Conservation (phyloP, 305 asterid species). For the Ajuga reptans region DNA sequence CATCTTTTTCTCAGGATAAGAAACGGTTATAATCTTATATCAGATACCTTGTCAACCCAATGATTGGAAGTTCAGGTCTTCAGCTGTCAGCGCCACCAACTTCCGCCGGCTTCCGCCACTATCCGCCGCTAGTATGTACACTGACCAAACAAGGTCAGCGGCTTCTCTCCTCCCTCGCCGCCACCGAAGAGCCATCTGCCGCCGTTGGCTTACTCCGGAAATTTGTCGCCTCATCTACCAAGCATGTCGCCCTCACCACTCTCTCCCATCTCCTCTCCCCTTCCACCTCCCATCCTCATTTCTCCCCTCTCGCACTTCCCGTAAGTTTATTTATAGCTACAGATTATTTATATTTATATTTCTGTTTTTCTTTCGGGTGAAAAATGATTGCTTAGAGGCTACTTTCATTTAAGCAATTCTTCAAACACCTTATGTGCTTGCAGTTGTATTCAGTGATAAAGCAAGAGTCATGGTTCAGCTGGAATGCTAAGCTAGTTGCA, state of each 20-base stretch:
- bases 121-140: slow-evolving; percentile 25
- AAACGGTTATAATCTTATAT: not conserved
- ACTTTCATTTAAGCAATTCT: not conserved
- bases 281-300: slow-evolving; percentile 37
- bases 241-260: slow-evolving; percentile 62
- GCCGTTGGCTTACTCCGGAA: slow-evolving; percentile 48
- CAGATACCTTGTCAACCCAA: slow-evolving; percentile 14
- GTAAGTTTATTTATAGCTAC: slow-evolving; percentile 33
- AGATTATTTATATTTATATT: not conserved
- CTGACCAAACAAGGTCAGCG: slow-evolving; percentile 75
- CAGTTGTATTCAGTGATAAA: slow-evolving; percentile 60
- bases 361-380: not conserved
- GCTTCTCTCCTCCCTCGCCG: slow-evolving; percentile 49
- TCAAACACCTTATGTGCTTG: slow-evolving; percentile 22
- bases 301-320: slow-evolving; percentile 54
- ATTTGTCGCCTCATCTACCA: slow-evolving; percentile 64
- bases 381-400: not conserved
- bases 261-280: slow-evolving; percentile 78
- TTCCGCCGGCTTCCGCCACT: slow-evolving; percentile 24
- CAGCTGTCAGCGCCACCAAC: slow-evolving; percentile 26
- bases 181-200: slow-evolving; percentile 34
- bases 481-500: slow-evolving; percentile 80
- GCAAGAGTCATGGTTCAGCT: slow-evolving; percentile 73
- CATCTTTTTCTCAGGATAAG: too few species aligned
- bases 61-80: slow-evolving; percentile 22